Conservation (phyloP, 1,284 basidiomycete species). For the Pascua sp. region DNA sequence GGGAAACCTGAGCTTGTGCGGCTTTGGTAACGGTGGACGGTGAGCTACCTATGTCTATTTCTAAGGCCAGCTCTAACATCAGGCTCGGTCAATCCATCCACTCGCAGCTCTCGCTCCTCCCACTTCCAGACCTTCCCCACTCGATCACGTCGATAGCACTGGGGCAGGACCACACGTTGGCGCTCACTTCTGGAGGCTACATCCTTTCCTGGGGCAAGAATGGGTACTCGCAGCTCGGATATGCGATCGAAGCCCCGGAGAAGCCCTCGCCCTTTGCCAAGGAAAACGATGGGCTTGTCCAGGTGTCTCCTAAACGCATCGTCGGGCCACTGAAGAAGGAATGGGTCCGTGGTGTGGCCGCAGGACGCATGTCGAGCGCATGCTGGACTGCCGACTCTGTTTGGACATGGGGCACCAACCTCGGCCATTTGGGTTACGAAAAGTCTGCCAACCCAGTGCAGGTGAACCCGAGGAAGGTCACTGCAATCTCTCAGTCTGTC, state of each 20-base stretch:
- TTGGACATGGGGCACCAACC: conserved; percentile 94
- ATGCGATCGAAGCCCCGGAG: conserved; percentile 63
- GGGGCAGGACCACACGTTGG: conserved; percentile 91
- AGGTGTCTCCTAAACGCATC: conserved; percentile 72
- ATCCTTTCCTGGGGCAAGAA: conserved; percentile 90
- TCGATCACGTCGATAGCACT: conserved; percentile 66
- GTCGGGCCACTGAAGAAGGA: conserved; percentile 76
- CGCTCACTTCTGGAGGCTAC: conserved; percentile 73
- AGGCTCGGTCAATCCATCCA: conserved; percentile 68
- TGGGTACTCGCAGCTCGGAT: conserved; percentile 83
- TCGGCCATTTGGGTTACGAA: conserved; percentile 86
- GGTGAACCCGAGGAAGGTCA: conserved; percentile 74
- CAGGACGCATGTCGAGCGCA: conserved; percentile 79
- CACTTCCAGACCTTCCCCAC: conserved; percentile 61
- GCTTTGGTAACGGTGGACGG: conserved; percentile 78
- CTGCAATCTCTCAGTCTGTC: conserved; percentile 69
- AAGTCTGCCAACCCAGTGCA: conserved; percentile 54
- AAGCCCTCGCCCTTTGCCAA: conserved; percentile 31
- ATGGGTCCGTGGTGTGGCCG: conserved; percentile 74
- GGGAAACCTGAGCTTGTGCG: conserved; percentile 76
- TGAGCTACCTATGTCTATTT: conserved; percentile 34
- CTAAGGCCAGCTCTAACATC: too few relatives aligned
- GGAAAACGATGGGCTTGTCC: conserved; percentile 59
- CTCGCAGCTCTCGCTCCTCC: conserved; percentile 69
- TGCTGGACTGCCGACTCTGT: conserved; percentile 83